Evolutionary conservation across 768 basidiomycete genomes (phyloP), one percentile per base, ranked within the genome.

Genomic region (Amanita pseudoporphyria): DNA sequence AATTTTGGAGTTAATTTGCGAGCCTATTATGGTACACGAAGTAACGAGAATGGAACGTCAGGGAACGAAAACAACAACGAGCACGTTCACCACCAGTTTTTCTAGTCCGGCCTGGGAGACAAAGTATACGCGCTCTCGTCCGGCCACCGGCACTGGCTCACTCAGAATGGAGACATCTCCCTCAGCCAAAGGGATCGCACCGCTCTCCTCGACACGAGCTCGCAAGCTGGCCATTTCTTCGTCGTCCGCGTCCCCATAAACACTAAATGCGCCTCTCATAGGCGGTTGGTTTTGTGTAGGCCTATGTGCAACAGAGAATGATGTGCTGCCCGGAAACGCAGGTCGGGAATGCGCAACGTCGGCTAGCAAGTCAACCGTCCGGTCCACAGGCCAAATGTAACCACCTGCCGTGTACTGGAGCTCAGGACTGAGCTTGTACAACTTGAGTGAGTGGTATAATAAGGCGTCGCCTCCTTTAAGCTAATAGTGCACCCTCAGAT

Each of bases 371-470:
- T 88, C 84, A 16, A 88, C 81, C 0, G 77, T 74, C 45, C 77
- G 76, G 57, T 85, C 82, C 21, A 78, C 70, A 0, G 86, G 80
- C 87, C 88, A 90, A 53, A 90, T 71, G 61, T 84, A 88, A 16
- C 86, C 86, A 1, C 86, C 87, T 28, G 88, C 87, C 14, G 81
- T 79, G 82, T 85, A 90, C 52, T 84, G 84, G 1, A 90, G 72
- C 53, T 84, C 84, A 0, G 85, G 84, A 1, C 67, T 63, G 40
- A 90, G 77, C 52, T 87, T 87, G 70, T 81, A 87, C 33, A 82
- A 63, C 62, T 84, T 87, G 60, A 89, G 66, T 2, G 86, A 82
- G 45, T 86, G 83, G 61, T 86, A 87, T 6, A 90, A 64, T 28
- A 87, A 62, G 3, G 82, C 79, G 57, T 90, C 87, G 18, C 81